Conservation (phyloP, 2,329 filamentous ascomycete genomes). For the Nothomitra cinnamomea region DNA sequence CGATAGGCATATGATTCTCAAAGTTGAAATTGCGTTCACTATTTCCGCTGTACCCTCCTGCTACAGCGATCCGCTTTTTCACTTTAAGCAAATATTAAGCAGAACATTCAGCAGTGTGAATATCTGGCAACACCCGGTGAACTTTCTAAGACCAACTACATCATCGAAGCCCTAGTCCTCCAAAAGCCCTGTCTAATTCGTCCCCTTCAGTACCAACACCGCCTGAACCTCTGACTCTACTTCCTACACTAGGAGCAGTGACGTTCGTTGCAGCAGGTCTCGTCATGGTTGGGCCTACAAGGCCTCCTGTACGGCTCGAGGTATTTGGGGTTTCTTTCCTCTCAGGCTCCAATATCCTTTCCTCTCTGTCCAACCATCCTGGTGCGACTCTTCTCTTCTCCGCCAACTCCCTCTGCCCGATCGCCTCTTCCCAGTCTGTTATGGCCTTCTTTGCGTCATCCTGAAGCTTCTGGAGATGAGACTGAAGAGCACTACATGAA, state of each 20-base stretch:
- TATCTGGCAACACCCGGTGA: too few relatives aligned
- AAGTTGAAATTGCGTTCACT: too few relatives aligned
- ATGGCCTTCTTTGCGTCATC: slow-evolving; percentile 52
- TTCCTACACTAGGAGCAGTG: too few relatives aligned
- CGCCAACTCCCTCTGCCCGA: slow-evolving; percentile 48
- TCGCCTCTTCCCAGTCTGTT: slow-evolving; percentile 49
- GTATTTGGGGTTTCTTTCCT: slow-evolving; percentile 19
- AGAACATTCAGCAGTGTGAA: too few relatives aligned
- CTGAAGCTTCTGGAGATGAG: slow-evolving; percentile 54
- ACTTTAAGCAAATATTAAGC: too few relatives aligned
- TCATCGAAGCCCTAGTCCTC: slow-evolving; percentile 29
- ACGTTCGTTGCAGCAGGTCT: too few relatives aligned
- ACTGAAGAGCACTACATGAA: slow-evolving; percentile 62
- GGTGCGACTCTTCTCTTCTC: slow-evolving; percentile 68
- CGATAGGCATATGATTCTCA: too few relatives aligned
- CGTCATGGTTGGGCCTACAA: too few relatives aligned
- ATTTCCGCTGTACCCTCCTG: too few relatives aligned
- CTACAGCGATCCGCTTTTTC: too few relatives aligned
- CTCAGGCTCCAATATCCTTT: slow-evolving; percentile 51
- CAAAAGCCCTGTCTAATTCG: slow-evolving; percentile 42
- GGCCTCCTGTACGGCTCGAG: background rate
- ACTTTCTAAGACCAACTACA: too few relatives aligned
- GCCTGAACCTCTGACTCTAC: slow-evolving; percentile 20
- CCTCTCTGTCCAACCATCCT: slow-evolving; percentile 64
- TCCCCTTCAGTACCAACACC: slow-evolving; percentile 32